Percentiles rank a stretch among this genome's conserved stretches.
phyloP scores from a whole-genome alignment of 208 protist species.

The Strigomonas culicis region DNA sequence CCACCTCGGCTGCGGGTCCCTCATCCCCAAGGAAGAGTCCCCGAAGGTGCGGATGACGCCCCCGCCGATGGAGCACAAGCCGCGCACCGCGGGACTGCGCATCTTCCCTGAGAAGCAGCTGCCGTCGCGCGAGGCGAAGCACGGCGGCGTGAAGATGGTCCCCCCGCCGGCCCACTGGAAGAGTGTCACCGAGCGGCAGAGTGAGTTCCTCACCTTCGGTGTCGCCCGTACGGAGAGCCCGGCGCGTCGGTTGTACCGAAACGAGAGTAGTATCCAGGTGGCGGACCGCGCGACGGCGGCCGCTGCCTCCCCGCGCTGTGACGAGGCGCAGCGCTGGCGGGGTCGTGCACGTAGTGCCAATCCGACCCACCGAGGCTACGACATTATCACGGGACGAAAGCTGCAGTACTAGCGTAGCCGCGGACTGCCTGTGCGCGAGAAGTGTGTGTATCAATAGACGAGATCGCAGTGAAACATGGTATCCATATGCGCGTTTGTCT shows the following conservation, averaged over 20 bases:
- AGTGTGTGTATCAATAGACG: too few relatives aligned
- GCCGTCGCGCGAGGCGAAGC: constrained; percentile 28
- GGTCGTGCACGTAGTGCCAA: constrained; percentile 27
- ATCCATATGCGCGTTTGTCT: too few relatives aligned
- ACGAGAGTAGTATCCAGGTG: constrained; percentile 35
- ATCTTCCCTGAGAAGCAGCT: constrained; percentile 41
- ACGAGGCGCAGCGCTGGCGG: constrained; percentile 24
- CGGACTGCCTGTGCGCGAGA: too few relatives aligned
- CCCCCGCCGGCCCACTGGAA: constrained; percentile 53
- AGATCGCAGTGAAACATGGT: too few relatives aligned
- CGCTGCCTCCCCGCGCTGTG: constrained; percentile 11
- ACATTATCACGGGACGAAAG: constrained; percentile 68
- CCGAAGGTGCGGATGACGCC: constrained; percentile 32
- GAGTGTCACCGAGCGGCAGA: constrained; percentile 37
- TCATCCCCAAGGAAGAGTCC: constrained; percentile 46
- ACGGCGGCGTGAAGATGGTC: constrained; percentile 55
- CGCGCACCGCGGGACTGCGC: constrained; percentile 32
- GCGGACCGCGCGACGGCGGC: neutral
- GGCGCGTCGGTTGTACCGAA: constrained; percentile 20
- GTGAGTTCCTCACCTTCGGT: constrained; percentile 40
- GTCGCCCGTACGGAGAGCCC: constrained; percentile 19
- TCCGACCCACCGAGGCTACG: constrained; percentile 32
- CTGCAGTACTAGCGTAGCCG: constrained; percentile 1
- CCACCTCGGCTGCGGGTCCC: constrained; percentile 46
- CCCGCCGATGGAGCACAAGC: constrained; percentile 47